Base-by-base conservation (phyloP, 768 basidiomycete genomes). In the Porphyrellus cyaneotinctus region DNA sequence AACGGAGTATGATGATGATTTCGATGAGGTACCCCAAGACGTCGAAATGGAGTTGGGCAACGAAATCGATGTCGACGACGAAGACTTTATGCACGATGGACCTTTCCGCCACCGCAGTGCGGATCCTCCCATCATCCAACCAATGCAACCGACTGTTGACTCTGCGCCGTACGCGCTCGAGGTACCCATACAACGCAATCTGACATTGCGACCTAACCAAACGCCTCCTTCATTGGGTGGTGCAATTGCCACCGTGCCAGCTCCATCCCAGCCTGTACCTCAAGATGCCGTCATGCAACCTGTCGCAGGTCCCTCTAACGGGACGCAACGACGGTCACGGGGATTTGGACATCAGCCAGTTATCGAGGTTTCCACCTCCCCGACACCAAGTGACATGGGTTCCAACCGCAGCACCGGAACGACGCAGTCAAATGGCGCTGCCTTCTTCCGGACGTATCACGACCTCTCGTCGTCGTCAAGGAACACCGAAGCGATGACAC, bases 371-470 rank as follows among this genome's bases (percentile, higher is more conserved):
- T 78, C 79, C 26, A 70, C 71, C 20, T 84, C 85, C 17, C 83
- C 83, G 7, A 72, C 82, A 8, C 79, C 78, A 4, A 85, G 80
- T 52, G 85, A 86, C 28, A 76, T 74, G n/a, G 75, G 77, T 30
- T 82, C 81, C 11, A 78, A 77, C 51, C 76, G 75, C 39, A 84
- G 82, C 51, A 74, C 68, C 2, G 75, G 74, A 20, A 78, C 78
- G 10, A 78, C 74, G 43, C 72, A 78, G 39, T 83, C 82, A 2
- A 81, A 76, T 54, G 82, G 80, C 2, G 78, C 78, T 14, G 75
- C 75, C 64, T 80, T 87, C 66, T 87, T 85, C 66, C 78, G 81
- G 28, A 75, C 78, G 24, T 84, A 83, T 60, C 76, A 81, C 36
- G 78, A 78, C 23, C 59, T 72, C 11, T 64, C 62, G 15, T 61